Evolutionary conservation across 331 rosid genomes (phyloP).

Genomic region (Erythrophleum ivorense): DNA sequence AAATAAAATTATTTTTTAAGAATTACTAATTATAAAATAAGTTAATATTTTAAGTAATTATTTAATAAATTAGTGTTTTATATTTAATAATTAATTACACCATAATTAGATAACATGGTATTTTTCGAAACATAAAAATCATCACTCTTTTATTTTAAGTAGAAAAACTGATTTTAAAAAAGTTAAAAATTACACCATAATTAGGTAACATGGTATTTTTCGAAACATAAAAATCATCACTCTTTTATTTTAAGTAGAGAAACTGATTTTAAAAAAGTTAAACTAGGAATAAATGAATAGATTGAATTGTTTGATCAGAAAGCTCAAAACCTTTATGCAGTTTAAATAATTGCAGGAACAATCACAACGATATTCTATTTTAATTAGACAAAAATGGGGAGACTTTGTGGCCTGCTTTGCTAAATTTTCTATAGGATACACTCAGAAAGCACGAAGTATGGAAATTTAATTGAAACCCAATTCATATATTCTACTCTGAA

Average conservation of each 20-base stretch:
- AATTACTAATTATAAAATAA: too few species aligned
- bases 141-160: background rate
- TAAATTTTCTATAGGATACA: background rate
- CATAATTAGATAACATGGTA: too few species aligned
- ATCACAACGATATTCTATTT: background rate
- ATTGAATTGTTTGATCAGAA: background rate
- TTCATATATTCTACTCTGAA: background rate
- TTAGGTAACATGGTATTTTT: too few species aligned
- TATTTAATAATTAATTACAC: too few species aligned
- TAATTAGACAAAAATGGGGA: background rate
- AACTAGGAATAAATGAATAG: background rate
- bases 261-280: too few species aligned
- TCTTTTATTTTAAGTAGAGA: too few species aligned
- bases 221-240: too few species aligned
- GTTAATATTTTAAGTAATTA: too few species aligned
- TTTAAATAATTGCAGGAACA: background rate
- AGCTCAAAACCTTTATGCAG: constrained; percentile 1
- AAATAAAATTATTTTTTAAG: too few species aligned
- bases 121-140: background rate
- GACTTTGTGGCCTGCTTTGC: background rate
- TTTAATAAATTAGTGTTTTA: too few species aligned
- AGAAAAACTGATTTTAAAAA: background rate
- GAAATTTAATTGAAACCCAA: constrained; percentile 11
- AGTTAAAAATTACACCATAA: too few species aligned
- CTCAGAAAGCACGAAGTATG: background rate